Base-by-base conservation (phyloP, 73 alveolate genomes). In the Stentor roeselii region DNA sequence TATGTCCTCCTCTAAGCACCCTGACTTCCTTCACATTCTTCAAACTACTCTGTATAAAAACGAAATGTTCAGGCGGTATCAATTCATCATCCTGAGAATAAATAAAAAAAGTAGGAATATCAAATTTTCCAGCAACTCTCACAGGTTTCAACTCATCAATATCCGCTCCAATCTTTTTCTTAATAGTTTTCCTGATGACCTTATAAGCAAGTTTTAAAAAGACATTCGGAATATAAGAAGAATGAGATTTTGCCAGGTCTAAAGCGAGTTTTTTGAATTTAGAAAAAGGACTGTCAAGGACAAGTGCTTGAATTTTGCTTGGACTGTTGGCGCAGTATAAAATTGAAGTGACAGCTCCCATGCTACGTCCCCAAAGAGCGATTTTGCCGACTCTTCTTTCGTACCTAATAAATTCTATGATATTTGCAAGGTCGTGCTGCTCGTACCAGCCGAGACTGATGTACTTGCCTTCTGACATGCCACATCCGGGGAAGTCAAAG, bases 321-420 rank as follows among this genome's bases (percentile, higher is more conserved):
- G 92, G 94, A 58, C 89, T 90, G 83, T 92, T 85, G 42, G 82
- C 92, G 35, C 92, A 94, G 84, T 91, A 87, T 91, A 91, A 84
- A 2, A 95, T 77, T 2, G 98, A 95, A 32, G 99, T 94, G 3
- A 95, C 99, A 3, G 98, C 98, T 3, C 99, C 99, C 98, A 94
- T 94, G 38, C 97, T 88, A 67, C 99, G 88, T 21, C 99, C 99
- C 98, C 99, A 95, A 59, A 95, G 74, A 3, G 97, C 99, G 21
- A 95, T 90, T 34, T 93, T 89, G 59, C 96, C 90, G 6, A 91
- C 94, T 59, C 80, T 86, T 76, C 87, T 75, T 42, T 60, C 84
- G 30, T 86, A 59, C 38, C 87, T 40, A 42, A 59, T 38, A 83
- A 91, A 89, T 41, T 90, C 86, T 40, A 93, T 58, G 39, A 92